Evolutionary conservation across 306 rosid species (phyloP).

Genomic region (Gleditsia sinensis): DNA sequence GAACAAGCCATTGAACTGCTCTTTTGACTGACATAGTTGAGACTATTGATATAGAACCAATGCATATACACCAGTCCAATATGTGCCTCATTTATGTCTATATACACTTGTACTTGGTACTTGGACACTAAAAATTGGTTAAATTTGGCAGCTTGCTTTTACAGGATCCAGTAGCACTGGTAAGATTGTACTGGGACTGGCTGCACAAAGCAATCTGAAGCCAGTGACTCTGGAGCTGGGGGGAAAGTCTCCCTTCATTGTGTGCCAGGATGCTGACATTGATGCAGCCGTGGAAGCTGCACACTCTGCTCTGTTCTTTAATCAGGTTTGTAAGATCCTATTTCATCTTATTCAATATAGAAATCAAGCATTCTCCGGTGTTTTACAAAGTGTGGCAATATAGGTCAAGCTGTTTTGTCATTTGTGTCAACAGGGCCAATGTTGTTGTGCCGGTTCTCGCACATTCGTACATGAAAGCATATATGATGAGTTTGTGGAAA

Average conservation of each 20-base stretch:
- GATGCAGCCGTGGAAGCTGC: constrained; percentile 79
- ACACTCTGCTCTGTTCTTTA: constrained; percentile 72
- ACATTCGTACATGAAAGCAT: constrained; percentile 80
- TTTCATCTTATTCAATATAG: neutral
- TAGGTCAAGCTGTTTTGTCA: constrained; percentile 2
- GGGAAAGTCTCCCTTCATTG: constrained; percentile 81
- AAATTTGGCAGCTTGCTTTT: constrained; percentile 65
- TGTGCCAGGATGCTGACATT: constrained; percentile 75
- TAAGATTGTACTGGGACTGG: constrained; percentile 49
- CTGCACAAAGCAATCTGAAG: constrained; percentile 75
- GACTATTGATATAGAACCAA: neutral
- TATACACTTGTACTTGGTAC: neutral
- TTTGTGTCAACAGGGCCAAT: constrained; percentile 63
- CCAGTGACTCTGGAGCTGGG: constrained; percentile 80
- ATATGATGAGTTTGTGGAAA: constrained; percentile 67
- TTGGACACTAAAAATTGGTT: constrained; percentile 18
- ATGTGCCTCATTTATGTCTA: neutral
- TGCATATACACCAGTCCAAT: neutral
- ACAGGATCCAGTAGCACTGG: constrained; percentile 79
- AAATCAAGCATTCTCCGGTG: neutral
- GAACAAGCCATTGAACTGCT: neutral
- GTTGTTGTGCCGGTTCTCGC: constrained; percentile 87
- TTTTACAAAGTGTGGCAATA: constrained; percentile 8
- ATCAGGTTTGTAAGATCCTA: constrained; percentile 54
- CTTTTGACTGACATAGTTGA: neutral